These are phyloP conservation scores for Isabelozyma rhagii DNA, from an alignment of 805 yeast genomes.

Conservation along the genomic window DNA sequence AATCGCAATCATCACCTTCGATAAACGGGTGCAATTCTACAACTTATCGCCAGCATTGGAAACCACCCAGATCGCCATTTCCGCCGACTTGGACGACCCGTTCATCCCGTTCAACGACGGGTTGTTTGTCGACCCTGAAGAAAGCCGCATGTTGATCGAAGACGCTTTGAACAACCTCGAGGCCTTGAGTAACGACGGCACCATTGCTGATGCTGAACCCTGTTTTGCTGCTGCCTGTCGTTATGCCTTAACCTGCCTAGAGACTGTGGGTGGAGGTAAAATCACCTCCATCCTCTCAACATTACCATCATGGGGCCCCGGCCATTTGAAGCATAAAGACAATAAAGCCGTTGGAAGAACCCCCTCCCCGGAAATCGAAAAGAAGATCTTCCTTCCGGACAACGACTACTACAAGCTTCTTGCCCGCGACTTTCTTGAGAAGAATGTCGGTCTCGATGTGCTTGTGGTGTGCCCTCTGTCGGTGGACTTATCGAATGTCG, in stretches of 20 bases:
- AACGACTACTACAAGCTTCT: slow-evolving; percentile 60
- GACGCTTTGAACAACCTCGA: slow-evolving; percentile 65
- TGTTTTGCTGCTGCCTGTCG: slow-evolving; percentile 78
- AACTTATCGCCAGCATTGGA: slow-evolving; percentile 58
- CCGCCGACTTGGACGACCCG: slow-evolving; percentile 71
- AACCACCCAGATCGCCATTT: slow-evolving; percentile 55
- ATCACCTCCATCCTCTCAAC: slow-evolving; percentile 64
- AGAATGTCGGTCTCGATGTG: slow-evolving; percentile 73
- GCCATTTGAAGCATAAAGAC: slow-evolving; percentile 51
- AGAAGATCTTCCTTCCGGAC: slow-evolving; percentile 55
- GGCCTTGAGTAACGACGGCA: slow-evolving; percentile 34
- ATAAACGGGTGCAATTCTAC: slow-evolving; percentile 68
- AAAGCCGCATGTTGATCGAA: slow-evolving; percentile 60
- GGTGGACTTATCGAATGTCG: slow-evolving; percentile 74
- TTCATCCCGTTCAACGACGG: slow-evolving; percentile 81
- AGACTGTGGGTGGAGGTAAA: slow-evolving; percentile 77
- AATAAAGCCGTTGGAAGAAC: slow-evolving; percentile 36
- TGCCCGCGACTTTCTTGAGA: slow-evolving; percentile 51
- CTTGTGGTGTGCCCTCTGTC: slow-evolving; percentile 63
- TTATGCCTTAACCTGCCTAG: slow-evolving; percentile 62
- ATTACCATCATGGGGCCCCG: slow-evolving; percentile 81
- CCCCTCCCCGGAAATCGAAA: slow-evolving; percentile 41
- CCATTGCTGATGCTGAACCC: slow-evolving; percentile 51
- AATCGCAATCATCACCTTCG: slow-evolving; percentile 74
- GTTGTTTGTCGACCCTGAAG: slow-evolving; percentile 74